Conservation (phyloP, 371 early-diverging fungal genomes). For the Actinomucor elegans region DNA sequence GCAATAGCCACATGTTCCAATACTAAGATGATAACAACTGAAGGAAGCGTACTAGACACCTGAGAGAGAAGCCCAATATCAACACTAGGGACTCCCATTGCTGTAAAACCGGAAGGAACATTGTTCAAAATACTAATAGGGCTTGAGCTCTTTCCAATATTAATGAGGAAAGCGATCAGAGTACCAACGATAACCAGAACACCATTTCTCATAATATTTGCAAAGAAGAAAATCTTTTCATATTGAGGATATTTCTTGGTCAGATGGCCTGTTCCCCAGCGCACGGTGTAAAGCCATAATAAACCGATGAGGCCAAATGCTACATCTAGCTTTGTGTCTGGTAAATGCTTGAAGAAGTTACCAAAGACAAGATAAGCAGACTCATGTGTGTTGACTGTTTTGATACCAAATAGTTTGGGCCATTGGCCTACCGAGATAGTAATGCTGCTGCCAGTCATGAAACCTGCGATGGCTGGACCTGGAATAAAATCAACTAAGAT, state of each 20-base stretch:
- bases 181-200: constrained; percentile 47
- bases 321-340: constrained; percentile 42
- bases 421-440: constrained; percentile 73
- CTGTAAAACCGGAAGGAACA: constrained; percentile 70
- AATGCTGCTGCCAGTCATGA: constrained; percentile 72
- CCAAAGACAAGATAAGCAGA: constrained; percentile 53
- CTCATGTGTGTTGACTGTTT: constrained; percentile 54
- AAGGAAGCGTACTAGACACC: constrained; percentile 51
- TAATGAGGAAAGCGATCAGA: constrained; percentile 35
- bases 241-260: constrained; percentile 32
- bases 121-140: constrained; percentile 58
- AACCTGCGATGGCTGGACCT: constrained; percentile 69
- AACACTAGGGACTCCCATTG: constrained; percentile 52
- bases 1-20: constrained; percentile 84
- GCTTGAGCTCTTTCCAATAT: constrained; percentile 24
- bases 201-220: constrained; percentile 49
- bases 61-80: constrained; percentile 31
- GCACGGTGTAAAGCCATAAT: constrained; percentile 40
- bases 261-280: constrained; percentile 23
- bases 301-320: constrained; percentile 48
- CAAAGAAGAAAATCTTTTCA: constrained; percentile 38
- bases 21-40: constrained; percentile 70
- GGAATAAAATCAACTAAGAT: constrained; percentile 87
- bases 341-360: constrained; percentile 43
- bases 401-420: constrained; percentile 74